These are phyloP conservation scores for Takakia lepidozioides DNA, from an alignment of 225 moss, liverwort and hornwort species.

Conservation along the genomic window DNA sequence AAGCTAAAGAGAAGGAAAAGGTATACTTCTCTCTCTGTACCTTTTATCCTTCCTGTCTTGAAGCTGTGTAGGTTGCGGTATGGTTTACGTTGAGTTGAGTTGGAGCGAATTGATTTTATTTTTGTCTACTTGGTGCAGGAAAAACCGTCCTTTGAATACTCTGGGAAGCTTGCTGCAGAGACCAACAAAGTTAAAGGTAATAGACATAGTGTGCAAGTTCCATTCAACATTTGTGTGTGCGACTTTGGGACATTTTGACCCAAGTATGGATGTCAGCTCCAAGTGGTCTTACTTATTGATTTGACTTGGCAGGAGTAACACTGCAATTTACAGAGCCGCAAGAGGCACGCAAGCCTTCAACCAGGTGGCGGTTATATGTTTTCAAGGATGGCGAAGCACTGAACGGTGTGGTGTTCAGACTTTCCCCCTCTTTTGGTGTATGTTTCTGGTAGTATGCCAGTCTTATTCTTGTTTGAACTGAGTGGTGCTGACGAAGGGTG, in stretches of 20 bases:
- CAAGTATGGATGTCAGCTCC: not conserved
- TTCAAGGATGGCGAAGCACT: constrained; percentile 97
- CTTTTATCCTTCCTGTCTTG: not conserved
- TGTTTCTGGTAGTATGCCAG: not conserved
- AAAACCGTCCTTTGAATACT: constrained; percentile 95
- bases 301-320: constrained; percentile 61
- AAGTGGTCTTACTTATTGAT: not conserved
- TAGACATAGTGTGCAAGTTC: too few relatives aligned
- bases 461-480: too few relatives aligned
- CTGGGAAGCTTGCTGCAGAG: constrained; percentile 98
- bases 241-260: not conserved
- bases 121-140: too few relatives aligned
- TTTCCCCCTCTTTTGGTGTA: not conserved
- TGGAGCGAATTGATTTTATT: too few relatives aligned
- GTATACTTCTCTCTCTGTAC: too few relatives aligned
- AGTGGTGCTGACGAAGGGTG: constrained; percentile 1
- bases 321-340: constrained; percentile 95
- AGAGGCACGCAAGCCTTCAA: constrained; percentile 89
- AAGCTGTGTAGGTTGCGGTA: too few relatives aligned
- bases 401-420: constrained; percentile 45
- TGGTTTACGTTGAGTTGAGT: too few relatives aligned
- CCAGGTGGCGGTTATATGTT: constrained; percentile 95
- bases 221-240: not conserved
- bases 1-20: constrained; percentile 77
- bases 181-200: constrained; percentile 99